Percentiles rank a stretch among this genome's conserved stretches.
These are phyloP conservation scores for Anthoceros angustus DNA, from an alignment of 225 moss, liverwort and hornwort species.

Conservation along the genomic window DNA sequence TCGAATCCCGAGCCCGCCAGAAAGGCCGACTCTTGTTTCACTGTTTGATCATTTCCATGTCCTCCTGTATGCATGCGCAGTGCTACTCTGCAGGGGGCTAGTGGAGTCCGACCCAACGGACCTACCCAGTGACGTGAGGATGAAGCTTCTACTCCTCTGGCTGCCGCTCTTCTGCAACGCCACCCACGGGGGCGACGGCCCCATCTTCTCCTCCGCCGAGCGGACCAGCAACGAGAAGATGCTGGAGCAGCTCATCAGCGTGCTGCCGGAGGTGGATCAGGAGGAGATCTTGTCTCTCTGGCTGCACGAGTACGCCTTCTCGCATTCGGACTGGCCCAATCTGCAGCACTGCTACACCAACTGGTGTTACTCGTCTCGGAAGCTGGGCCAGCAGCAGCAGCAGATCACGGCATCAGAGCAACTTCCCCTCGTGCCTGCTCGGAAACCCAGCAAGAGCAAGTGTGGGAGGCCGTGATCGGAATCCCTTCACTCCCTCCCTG, in stretches of 20 bases:
- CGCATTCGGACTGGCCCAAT: slow-evolving; percentile 80
- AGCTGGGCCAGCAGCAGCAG: slow-evolving; percentile 19
- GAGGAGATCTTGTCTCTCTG: slow-evolving; percentile 62
- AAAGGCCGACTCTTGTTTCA: too few relatives aligned
- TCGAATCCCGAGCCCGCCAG: too few relatives aligned
- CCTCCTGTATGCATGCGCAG: slow-evolving; percentile 22
- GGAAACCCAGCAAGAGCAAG: too few relatives aligned
- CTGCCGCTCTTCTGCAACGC: slow-evolving; percentile 68
- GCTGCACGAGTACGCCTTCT: slow-evolving; percentile 61
- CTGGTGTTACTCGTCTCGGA: slow-evolving; percentile 53
- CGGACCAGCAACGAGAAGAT: slow-evolving; percentile 36
- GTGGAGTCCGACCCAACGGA: slow-evolving; percentile 15
- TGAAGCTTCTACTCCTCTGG: slow-evolving; percentile 57
- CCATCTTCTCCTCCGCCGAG: slow-evolving; percentile 49
- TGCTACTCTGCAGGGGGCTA: slow-evolving; percentile 26
- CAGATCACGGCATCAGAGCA: too few relatives aligned
- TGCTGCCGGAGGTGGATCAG: slow-evolving; percentile 42
- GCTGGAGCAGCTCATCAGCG: slow-evolving; percentile 31
- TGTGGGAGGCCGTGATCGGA: too few relatives aligned
- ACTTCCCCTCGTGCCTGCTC: too few relatives aligned
- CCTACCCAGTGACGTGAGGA: slow-evolving; percentile 25
- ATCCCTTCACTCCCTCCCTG: too few relatives aligned
- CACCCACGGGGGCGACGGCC: slow-evolving; percentile 74
- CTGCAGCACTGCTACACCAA: slow-evolving; percentile 41
- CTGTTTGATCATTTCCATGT: background rate